Evolutionary conservation across 208 protist species (phyloP).

Genomic region (Naegleria gruberi): DNA sequence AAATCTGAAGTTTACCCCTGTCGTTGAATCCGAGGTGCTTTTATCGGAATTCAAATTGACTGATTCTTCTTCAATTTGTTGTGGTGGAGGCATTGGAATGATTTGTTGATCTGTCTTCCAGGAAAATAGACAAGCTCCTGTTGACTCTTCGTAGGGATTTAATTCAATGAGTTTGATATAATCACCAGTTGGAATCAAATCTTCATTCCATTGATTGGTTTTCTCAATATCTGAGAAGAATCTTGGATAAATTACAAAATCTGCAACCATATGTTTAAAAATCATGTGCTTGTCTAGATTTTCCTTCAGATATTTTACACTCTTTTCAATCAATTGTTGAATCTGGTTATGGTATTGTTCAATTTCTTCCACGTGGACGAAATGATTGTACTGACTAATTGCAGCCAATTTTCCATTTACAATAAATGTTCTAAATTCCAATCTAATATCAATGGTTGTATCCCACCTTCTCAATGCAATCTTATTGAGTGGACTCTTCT

Average conservation of each 20-base stretch:
- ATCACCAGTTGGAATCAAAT: neutral
- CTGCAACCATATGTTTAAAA: neutral
- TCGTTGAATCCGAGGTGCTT: too few species aligned
- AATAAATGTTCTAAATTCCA: neutral
- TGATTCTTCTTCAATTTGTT: neutral
- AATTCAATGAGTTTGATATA: neutral
- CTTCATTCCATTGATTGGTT: neutral
- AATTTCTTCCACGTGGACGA: neutral
- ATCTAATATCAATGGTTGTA: neutral
- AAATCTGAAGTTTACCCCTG: neutral
- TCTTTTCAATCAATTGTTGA: neutral
- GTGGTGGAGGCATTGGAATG: neutral
- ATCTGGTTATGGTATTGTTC: neutral
- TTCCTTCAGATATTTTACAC: neutral
- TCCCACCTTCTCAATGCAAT: neutral
- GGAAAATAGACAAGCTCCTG: neutral
- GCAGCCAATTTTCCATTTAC: neutral
- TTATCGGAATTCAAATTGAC: neutral
- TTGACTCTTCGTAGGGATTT: neutral
- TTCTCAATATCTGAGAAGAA: neutral
- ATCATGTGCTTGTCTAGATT: neutral
- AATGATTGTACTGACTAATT: neutral
- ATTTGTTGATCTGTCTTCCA: neutral
- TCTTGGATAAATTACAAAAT: neutral
- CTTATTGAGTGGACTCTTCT: neutral